Conservation (phyloP, 225 moss, liverwort and hornwort genomes). For the Polytrichum formosum region DNA sequence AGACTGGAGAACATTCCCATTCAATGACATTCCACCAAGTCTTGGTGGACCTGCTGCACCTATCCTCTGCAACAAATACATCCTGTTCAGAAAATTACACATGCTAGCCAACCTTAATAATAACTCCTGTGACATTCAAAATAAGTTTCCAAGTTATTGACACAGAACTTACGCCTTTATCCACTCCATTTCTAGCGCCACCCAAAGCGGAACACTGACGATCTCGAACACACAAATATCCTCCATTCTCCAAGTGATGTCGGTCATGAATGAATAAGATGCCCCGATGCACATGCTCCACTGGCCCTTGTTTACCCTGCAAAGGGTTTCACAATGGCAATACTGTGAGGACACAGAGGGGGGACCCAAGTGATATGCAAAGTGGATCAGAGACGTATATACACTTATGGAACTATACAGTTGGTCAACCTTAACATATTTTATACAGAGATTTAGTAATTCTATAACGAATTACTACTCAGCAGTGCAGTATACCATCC, state of each 20-base stretch:
- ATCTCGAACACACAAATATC: conserved; percentile 75
- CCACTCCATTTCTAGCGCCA: conserved; percentile 69
- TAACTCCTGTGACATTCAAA: too few species aligned
- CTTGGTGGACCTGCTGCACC: conserved; percentile 40
- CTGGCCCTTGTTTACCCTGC: conserved; percentile 98
- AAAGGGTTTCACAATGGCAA: neutral
- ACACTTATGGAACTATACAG: too few species aligned
- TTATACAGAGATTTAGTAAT: too few species aligned
- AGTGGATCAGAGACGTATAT: too few species aligned
- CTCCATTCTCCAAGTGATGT: conserved; percentile 97
- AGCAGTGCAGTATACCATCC: too few species aligned
- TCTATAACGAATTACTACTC: too few species aligned
- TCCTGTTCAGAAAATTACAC: neutral
- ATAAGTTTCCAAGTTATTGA: neutral
- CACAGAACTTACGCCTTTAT: conserved; percentile 47
- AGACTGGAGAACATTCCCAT: conserved; percentile 83
- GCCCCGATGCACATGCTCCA: conserved; percentile 87
- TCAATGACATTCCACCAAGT: conserved; percentile 41
- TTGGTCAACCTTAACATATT: too few species aligned
- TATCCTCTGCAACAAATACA: conserved; percentile 31
- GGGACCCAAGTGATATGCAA: too few species aligned
- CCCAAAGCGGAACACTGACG: conserved; percentile 86
- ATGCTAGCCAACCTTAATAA: too few species aligned
- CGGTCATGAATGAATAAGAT: conserved; percentile 93
- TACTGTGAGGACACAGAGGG: too few species aligned